Percentiles rank a stretch among this genome's conserved stretches.
Evolutionary conservation across 2,329 filamentous ascomycete species (phyloP).

Genomic region (Pseudogymnoascus sp.): DNA sequence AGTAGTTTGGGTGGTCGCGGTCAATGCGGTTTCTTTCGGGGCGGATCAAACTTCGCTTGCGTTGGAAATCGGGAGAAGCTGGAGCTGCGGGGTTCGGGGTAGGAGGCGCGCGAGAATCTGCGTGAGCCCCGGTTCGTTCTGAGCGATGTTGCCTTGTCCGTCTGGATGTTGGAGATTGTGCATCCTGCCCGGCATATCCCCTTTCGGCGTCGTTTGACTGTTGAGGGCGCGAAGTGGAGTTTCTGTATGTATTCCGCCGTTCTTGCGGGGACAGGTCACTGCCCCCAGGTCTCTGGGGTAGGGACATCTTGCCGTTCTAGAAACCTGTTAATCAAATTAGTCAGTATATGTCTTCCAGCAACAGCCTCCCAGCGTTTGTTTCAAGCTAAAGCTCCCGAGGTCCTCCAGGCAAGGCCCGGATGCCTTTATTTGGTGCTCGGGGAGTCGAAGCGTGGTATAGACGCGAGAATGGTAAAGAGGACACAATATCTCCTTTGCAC

Average conservation of each 20-base stretch:
- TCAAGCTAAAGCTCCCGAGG: not conserved
- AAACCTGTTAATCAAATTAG: not conserved
- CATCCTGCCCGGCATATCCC: slow-evolving; percentile 31
- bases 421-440: not conserved
- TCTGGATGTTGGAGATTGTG: slow-evolving; percentile 8
- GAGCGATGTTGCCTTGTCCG: slow-evolving; percentile 9
- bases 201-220: slow-evolving; percentile 65
- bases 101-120: slow-evolving; percentile 21
- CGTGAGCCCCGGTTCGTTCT: slow-evolving; percentile 35
- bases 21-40: slow-evolving; percentile 84
- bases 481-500: not conserved
- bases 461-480: not conserved
- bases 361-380: not conserved
- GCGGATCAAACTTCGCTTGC: slow-evolving; percentile 82
- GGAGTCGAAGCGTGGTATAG: not conserved
- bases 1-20: slow-evolving; percentile 84
- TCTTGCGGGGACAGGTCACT: slow-evolving; percentile 51
- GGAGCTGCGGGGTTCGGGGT: slow-evolving; percentile 25
- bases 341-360: not conserved
- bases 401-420: not conserved
- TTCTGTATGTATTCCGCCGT: slow-evolving; percentile 57
- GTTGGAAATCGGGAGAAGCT: slow-evolving; percentile 37
- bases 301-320: slow-evolving; percentile 42
- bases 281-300: slow-evolving; percentile 57
- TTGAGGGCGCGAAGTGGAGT: slow-evolving; percentile 59